Percentiles rank a stretch among this genome's conserved stretches.
Conservation (phyloP, 2,329 filamentous ascomycete genomes). For the Hymenoscyphus albidus region DNA sequence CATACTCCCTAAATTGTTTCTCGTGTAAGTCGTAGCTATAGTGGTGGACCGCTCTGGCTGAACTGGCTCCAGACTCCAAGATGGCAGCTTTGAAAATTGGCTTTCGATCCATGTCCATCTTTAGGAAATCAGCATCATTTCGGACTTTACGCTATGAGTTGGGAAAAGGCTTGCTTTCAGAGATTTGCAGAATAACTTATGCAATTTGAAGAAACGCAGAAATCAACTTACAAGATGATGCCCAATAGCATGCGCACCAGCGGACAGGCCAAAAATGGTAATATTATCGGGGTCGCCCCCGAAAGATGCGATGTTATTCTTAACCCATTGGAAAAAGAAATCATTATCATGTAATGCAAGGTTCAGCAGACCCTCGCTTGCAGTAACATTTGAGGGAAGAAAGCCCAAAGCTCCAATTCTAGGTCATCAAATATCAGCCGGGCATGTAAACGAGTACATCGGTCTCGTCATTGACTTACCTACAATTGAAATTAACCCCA, state of each 20-base stretch:
- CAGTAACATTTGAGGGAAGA: conserved; percentile 50
- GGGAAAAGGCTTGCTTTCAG: too few relatives aligned
- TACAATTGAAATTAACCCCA: conserved; percentile 56
- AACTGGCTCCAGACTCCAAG: conserved; percentile 51
- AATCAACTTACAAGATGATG: not conserved
- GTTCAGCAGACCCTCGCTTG: conserved; percentile 54
- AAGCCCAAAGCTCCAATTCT: conserved; percentile 66
- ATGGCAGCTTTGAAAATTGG: conserved; percentile 49
- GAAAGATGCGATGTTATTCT: conserved; percentile 53
- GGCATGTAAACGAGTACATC: not conserved
- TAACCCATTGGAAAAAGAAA: conserved; percentile 54
- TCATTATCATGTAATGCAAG: conserved; percentile 60
- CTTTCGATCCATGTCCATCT: conserved; percentile 5
- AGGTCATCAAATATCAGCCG: not conserved
- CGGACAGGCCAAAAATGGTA: conserved; percentile 57
- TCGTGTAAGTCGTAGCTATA: conserved; percentile 54
- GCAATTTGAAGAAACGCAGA: not conserved
- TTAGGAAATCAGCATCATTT: not conserved
- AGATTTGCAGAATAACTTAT: too few relatives aligned
- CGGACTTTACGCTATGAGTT: too few relatives aligned
- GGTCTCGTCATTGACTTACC: conserved; percentile 5
- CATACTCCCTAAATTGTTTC: conserved; percentile 51
- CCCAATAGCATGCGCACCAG: conserved; percentile 55
- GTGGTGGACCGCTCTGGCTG: conserved; percentile 49
- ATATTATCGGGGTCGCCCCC: conserved; percentile 54